These are phyloP conservation scores for Citrus inodora DNA, from an alignment of 345 rosid genomes.

Conservation along the genomic window DNA sequence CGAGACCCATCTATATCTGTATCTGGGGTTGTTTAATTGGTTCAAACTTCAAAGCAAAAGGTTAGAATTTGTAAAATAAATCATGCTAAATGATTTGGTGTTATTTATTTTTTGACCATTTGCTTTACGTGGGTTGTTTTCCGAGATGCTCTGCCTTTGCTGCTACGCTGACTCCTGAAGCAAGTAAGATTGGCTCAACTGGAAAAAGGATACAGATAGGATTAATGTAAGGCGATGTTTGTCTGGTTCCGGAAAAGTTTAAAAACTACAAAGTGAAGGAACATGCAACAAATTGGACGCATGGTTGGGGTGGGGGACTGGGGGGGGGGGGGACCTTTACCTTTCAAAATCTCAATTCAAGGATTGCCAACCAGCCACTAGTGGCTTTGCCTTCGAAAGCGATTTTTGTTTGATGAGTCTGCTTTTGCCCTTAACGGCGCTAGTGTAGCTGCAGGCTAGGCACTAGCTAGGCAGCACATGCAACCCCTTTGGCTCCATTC, in stretches of 20 bases:
- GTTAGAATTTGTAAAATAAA: not conserved
- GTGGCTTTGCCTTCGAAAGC: not conserved
- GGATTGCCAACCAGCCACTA: not conserved
- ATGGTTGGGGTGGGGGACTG: not conserved
- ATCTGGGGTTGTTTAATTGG: not conserved
- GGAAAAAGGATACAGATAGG: not conserved
- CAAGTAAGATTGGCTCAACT: no score
- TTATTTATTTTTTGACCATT: not conserved
- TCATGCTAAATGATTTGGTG: not conserved
- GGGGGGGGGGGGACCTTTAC: not conserved
- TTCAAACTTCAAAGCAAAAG: not conserved
- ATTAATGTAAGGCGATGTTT: not conserved
- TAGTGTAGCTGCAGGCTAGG: no score
- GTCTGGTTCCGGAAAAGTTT: not conserved
- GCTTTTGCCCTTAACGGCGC: not conserved
- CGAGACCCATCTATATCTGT: no score
- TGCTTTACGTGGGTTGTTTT: no score
- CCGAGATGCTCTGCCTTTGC: no score
- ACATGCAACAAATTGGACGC: not conserved
- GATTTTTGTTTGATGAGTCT: not conserved
- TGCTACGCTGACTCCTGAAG: not conserved
- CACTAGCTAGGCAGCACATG: constrained; percentile 3
- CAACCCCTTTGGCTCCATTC: not conserved
- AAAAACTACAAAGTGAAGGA: not conserved
- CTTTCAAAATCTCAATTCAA: not conserved